Evolutionary conservation across 179 eudicot species (phyloP), one percentile per base, ranked within the genome.

Genomic region (Beta corolliflora): DNA sequence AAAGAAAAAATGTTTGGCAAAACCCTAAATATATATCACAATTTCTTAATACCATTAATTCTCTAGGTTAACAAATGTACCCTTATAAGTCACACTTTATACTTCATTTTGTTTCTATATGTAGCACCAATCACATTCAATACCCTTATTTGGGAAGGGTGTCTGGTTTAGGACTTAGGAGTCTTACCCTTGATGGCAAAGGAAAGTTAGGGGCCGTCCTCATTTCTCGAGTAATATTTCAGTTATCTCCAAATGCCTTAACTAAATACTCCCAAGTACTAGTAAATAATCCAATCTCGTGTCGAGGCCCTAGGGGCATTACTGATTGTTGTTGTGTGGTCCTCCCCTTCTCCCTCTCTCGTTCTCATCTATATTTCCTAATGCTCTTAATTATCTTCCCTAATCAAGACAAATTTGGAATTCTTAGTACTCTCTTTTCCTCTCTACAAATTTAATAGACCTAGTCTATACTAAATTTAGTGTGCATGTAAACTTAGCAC

Each of bases 151-250:
- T 73, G 71, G 73, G 65, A 77, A 81, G 84, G 75, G 63, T 63
- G 79, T 80, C 48, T 84, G 77, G 76, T 58, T 36, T 66, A 16
- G 52, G 63, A 50, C 15, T 25, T 10, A 67, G 4, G 41, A 58
- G 18, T 29, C 74, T 69, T 79, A 83, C 79, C 82, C 54, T 36
- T 25, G 78, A n/a, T 53, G 56, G 36, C 78, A 15, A 48, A 63
- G 75, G 63, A 81, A 76, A 59, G 63, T 59, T 36, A 82, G 75
- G 77, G 53, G 45, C 69, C 60, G 75, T 70, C 64, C 79, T 56
- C 21, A n/a, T 16, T 19, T 36, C 41, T 2, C 41, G 1, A 36
- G 1, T 36, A 36, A 36, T 36, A 36, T 36, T 36, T 36, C 41
- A 3, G 41, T 36, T 36, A 36, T 36, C 41, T 36, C 41, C 21